Percentiles rank a stretch among this genome's conserved stretches.
phyloP scores from a whole-genome alignment of 1,284 basidiomycete species.

The Inonotus hispidus region DNA sequence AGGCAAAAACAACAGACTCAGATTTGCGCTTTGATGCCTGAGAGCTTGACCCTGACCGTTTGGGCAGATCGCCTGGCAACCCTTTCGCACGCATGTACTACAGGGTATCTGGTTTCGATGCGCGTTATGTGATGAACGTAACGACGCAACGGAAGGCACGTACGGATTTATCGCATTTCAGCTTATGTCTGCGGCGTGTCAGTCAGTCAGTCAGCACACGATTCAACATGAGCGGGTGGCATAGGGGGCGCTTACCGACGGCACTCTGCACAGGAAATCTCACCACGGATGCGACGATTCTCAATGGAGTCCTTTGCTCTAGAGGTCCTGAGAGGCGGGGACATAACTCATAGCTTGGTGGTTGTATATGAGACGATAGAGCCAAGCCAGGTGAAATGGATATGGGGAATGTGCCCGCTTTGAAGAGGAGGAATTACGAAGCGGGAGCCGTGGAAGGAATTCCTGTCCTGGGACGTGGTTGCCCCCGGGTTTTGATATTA shows the following conservation, averaged over 20 bases:
- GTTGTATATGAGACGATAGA: background rate
- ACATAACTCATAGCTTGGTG: background rate
- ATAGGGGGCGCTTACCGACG: constrained; percentile 6
- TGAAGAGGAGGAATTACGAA: background rate
- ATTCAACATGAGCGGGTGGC: background rate
- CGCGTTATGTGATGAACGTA: background rate
- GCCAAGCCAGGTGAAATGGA: background rate
- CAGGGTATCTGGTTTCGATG: constrained; percentile 13
- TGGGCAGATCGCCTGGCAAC: constrained; percentile 17
- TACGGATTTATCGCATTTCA: constrained; percentile 19
- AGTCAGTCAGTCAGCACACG: background rate
- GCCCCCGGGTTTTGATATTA: no score
- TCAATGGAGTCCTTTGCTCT: constrained; percentile 5
- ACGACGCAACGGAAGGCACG: background rate
- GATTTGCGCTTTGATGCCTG: background rate
- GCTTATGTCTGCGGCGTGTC: constrained; percentile 3
- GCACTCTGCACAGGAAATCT: constrained; percentile 19
- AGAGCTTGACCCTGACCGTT: constrained; percentile 6
- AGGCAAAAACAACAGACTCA: background rate
- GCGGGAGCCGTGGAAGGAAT: background rate
- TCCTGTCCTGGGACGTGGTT: no score
- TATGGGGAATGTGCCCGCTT: background rate
- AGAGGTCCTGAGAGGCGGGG: background rate
- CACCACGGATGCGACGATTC: constrained; percentile 3
- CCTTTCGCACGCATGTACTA: constrained; percentile 15